A percentile compares a stretch with the other conserved stretches of the same genome.
Conservation (phyloP, 148 eudicot species). For the Spergularia bocconei region DNA sequence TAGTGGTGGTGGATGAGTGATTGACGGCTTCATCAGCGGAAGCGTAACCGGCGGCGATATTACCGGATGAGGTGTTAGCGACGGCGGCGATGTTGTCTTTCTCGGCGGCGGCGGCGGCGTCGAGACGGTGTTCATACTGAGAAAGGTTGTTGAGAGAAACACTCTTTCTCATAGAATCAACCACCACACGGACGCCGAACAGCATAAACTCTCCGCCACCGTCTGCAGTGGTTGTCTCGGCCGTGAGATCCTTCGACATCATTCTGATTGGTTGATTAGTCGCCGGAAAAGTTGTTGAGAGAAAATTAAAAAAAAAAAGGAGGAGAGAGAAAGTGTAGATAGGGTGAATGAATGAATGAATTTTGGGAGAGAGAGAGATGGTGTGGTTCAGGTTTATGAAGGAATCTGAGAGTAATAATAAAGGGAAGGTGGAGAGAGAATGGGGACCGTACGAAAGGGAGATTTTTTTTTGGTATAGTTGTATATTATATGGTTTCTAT, state of each 20-base stretch:
- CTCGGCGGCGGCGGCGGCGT: slow-evolving; percentile 14
- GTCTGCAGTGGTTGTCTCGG: not conserved
- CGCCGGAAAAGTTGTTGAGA: not conserved
- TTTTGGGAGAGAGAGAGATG: not conserved
- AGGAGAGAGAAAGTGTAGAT: slow-evolving; percentile 10
- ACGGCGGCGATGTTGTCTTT: slow-evolving; percentile 14
- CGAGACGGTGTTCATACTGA: slow-evolving; percentile 45
- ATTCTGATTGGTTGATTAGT: not conserved
- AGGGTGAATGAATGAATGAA: not conserved
- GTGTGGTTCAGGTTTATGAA: slow-evolving; percentile 16
- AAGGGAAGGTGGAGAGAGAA: not conserved
- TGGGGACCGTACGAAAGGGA: slow-evolving; percentile 26
- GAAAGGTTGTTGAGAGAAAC: slow-evolving; percentile 75
- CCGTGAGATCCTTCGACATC: slow-evolving; percentile 19
- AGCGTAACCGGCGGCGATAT: slow-evolving; percentile 43
- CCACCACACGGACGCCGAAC: slow-evolving; percentile 66
- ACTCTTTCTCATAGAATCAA: slow-evolving; percentile 76
- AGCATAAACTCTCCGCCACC: slow-evolving; percentile 56
- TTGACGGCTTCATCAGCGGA: slow-evolving; percentile 65
- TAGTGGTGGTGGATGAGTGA: slow-evolving; percentile 2
- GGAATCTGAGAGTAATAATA: slow-evolving; percentile 15
- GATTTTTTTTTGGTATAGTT: too few species aligned
- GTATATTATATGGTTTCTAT: not conserved
- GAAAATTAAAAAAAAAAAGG: not conserved
- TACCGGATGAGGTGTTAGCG: not conserved